These are phyloP conservation scores for Dalechampia spathulata DNA, from an alignment of 441 rosid species.

Conservation along the genomic window DNA sequence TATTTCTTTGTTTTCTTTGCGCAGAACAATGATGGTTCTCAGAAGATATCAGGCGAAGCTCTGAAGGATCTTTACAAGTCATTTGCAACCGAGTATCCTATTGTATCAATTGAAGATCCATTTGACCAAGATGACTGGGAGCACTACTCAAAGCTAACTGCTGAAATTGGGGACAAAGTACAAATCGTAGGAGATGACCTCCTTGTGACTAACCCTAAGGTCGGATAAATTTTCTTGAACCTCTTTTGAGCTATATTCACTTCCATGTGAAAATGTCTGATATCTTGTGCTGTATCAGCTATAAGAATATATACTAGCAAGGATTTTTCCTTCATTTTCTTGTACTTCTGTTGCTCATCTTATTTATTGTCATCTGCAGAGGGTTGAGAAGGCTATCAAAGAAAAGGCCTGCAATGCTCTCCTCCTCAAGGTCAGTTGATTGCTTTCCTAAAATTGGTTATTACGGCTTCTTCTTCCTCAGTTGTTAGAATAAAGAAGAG, in stretches of 20 bases:
- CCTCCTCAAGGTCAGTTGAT: constrained; percentile 61
- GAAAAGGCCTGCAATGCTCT: constrained; percentile 96
- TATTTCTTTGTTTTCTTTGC: constrained; percentile 1
- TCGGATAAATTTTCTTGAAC: constrained; percentile 11
- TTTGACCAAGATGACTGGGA: constrained; percentile 99
- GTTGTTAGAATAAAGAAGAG: background rate
- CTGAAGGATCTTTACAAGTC: constrained; percentile 91
- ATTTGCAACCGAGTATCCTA: constrained; percentile 80
- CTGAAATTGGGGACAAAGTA: constrained; percentile 66
- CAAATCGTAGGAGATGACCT: constrained; percentile 98
- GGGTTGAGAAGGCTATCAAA: constrained; percentile 84
- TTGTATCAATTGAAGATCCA: constrained; percentile 93
- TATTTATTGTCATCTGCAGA: constrained; percentile 34
- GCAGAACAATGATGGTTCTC: constrained; percentile 78
- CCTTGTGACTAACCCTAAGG: constrained; percentile 97
- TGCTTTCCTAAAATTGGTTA: background rate
- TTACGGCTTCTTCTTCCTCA: background rate
- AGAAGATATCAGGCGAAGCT: constrained; percentile 84
- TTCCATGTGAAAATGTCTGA: no score
- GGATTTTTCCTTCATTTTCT: no score
- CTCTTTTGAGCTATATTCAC: no score
- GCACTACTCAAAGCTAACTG: constrained; percentile 66
- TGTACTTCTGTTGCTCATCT: background rate
- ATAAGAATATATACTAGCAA: no score
- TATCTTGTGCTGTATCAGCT: no score